Evolutionary conservation across 225 moss, liverwort and hornwort genomes (phyloP).

Genomic region (Neckera pumila): DNA sequence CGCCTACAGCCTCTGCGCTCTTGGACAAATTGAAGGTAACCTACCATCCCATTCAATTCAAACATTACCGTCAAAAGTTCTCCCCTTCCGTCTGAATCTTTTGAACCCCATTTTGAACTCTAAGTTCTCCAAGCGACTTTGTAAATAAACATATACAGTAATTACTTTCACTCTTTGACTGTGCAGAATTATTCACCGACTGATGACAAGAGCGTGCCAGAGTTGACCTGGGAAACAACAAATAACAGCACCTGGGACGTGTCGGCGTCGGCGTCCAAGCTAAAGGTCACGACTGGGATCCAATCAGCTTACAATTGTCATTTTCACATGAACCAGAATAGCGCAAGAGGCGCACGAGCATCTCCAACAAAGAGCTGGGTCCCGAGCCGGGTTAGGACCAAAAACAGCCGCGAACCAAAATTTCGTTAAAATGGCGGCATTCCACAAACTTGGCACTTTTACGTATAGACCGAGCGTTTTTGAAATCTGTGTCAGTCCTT

Average conservation of each 20-base stretch:
- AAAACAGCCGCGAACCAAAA: no score
- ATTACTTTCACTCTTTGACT: background rate
- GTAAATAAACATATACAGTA: background rate
- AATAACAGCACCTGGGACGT: background rate
- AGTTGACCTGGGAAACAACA: background rate
- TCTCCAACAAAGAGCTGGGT: background rate
- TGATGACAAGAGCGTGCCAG: background rate
- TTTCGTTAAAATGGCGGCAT: no score
- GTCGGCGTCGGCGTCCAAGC: background rate
- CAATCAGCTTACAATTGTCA: background rate
- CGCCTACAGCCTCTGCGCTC: constrained; percentile 6
- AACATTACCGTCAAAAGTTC: background rate
- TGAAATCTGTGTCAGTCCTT: no score
- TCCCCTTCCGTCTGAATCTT: background rate
- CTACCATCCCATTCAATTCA: background rate
- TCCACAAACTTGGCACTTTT: no score
- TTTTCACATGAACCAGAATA: background rate
- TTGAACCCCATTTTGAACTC: background rate
- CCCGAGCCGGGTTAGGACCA: background rate
- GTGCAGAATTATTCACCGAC: background rate
- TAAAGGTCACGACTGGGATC: background rate
- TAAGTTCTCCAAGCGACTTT: background rate
- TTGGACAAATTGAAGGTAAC: constrained; percentile 18
- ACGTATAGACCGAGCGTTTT: no score
- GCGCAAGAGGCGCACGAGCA: background rate